A percentile compares a stretch with the other conserved stretches of the same genome.
Evolutionary conservation across 2,329 filamentous ascomycete genomes (phyloP).

Genomic region (Trichothecium sympodiale): DNA sequence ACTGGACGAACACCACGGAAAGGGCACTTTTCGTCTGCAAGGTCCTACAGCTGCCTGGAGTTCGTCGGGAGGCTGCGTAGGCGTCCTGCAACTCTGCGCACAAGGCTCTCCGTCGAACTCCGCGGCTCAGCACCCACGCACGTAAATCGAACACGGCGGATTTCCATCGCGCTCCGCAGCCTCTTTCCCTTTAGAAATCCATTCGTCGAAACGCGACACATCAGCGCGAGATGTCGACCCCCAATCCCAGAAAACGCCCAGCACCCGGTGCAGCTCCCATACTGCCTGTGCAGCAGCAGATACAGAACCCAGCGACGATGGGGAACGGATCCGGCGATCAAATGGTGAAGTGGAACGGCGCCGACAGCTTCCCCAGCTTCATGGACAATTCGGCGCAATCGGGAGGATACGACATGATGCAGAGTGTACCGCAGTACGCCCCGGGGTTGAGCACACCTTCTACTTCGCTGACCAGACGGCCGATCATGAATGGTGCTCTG

Average conservation of each 20-base stretch:
- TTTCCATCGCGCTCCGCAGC: not conserved
- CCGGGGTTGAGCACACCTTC: slow-evolving; percentile 24
- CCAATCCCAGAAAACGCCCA: slow-evolving; percentile 57
- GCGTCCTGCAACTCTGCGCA: too few species aligned
- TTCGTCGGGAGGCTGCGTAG: too few species aligned
- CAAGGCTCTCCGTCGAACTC: too few species aligned
- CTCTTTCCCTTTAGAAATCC: too few species aligned
- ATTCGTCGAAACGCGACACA: not conserved
- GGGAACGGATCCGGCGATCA: slow-evolving; percentile 35
- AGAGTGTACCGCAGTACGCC: slow-evolving; percentile 21
- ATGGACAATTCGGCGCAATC: slow-evolving; percentile 21
- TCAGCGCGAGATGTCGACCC: slow-evolving; percentile 29
- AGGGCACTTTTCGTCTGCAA: too few species aligned
- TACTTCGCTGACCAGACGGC: slow-evolving; percentile 40
- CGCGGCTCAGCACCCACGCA: too few species aligned
- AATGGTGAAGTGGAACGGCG: slow-evolving; percentile 33
- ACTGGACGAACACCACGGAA: too few species aligned
- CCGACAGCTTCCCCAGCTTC: slow-evolving; percentile 22
- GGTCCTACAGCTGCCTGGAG: too few species aligned
- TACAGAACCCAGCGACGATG: slow-evolving; percentile 35
- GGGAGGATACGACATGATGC: slow-evolving; percentile 27
- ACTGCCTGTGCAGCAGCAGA: slow-evolving; percentile 38
- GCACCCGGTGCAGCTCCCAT: slow-evolving; percentile 62
- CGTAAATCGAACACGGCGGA: not conserved
- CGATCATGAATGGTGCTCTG: slow-evolving; percentile 36